These are phyloP conservation scores for Starmerella sirachaensis DNA, from an alignment of 805 yeast genomes.

Conservation along the genomic window DNA sequence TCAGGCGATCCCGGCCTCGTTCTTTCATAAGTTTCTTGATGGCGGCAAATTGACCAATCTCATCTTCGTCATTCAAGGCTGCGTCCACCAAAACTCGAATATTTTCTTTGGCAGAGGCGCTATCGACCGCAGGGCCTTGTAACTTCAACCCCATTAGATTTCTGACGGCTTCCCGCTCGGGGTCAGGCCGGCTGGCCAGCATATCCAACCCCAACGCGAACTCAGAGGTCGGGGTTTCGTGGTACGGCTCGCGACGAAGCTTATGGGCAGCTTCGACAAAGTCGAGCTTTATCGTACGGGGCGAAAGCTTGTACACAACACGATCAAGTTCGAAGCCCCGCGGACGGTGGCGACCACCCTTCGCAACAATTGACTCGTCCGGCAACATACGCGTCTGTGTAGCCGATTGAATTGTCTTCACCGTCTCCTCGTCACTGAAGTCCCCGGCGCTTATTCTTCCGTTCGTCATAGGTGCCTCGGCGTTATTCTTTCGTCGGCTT, in stretches of 20 bases:
- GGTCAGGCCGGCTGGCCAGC: conserved; percentile 22
- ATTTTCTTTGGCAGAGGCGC: conserved; percentile 23
- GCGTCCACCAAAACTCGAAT: conserved; percentile 25
- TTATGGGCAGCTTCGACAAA: conserved; percentile 45
- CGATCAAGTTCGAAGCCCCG: conserved; percentile 29
- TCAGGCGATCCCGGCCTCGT: conserved; percentile 57
- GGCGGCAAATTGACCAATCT: conserved; percentile 33
- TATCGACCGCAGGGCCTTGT: conserved; percentile 28
- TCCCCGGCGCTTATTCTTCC: conserved; percentile 1
- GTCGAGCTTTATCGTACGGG: conserved; percentile 54
- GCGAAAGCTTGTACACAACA: conserved; percentile 54
- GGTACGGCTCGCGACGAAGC: conserved; percentile 26
- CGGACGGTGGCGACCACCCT: conserved; percentile 14
- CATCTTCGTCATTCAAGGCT: conserved; percentile 32
- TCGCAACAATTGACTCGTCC: conserved; percentile 8
- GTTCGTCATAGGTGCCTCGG: background rate
- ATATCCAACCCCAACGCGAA: conserved; percentile 31
- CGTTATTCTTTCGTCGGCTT: background rate
- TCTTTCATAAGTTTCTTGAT: conserved; percentile 50
- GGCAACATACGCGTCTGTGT: conserved; percentile 5
- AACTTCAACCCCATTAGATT: conserved; percentile 30
- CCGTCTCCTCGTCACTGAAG: conserved; percentile 10
- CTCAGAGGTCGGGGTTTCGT: conserved; percentile 27
- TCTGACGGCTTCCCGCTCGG: conserved; percentile 27
- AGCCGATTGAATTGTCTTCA: conserved; percentile 4